Conservation (phyloP, 129 eudicot species). For the Lonicera japonica region DNA sequence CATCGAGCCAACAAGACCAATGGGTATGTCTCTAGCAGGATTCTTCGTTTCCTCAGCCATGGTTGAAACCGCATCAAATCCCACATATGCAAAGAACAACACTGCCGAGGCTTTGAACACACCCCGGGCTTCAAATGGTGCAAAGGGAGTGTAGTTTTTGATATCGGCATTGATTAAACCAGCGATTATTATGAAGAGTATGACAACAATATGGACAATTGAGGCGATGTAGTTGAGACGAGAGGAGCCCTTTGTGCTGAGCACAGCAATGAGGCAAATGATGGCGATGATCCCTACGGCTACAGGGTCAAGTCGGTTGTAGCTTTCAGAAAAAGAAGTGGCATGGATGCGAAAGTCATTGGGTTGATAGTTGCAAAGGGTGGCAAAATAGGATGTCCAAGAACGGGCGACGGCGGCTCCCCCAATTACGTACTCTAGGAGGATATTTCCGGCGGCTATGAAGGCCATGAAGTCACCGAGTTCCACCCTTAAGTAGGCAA, state of each 20-base stretch:
- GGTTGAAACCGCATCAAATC: conserved; percentile 72
- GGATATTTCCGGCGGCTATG: conserved; percentile 72
- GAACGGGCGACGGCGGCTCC: conserved; percentile 84
- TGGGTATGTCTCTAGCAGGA: conserved; percentile 62
- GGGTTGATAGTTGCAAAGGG: conserved; percentile 35
- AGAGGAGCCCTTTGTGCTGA: conserved; percentile 72
- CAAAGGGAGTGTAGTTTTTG: conserved; percentile 32
- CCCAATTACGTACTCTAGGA: conserved; percentile 57
- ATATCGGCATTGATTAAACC: conserved; percentile 61
- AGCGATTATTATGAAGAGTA: conserved; percentile 50
- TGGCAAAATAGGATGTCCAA: conserved; percentile 79
- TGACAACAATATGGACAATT: conserved; percentile 42
- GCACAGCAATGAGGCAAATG: conserved; percentile 43
- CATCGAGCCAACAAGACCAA: conserved; percentile 72
- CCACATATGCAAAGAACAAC: conserved; percentile 58
- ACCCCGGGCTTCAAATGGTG: conserved; percentile 36
- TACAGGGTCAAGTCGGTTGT: conserved; percentile 63
- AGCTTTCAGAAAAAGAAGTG: conserved; percentile 27
- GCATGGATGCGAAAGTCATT: conserved; percentile 42
- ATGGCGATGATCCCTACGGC: conserved; percentile 44
- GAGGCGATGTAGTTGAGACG: conserved; percentile 68
- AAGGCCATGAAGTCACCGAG: conserved; percentile 75
- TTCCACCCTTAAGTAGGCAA: conserved; percentile 76
- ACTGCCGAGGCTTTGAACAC: conserved; percentile 68
- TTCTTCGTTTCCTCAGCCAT: conserved; percentile 86